These are phyloP conservation scores for Nicotiana paniculata DNA, from an alignment of 257 asterid species.

Conservation along the genomic window DNA sequence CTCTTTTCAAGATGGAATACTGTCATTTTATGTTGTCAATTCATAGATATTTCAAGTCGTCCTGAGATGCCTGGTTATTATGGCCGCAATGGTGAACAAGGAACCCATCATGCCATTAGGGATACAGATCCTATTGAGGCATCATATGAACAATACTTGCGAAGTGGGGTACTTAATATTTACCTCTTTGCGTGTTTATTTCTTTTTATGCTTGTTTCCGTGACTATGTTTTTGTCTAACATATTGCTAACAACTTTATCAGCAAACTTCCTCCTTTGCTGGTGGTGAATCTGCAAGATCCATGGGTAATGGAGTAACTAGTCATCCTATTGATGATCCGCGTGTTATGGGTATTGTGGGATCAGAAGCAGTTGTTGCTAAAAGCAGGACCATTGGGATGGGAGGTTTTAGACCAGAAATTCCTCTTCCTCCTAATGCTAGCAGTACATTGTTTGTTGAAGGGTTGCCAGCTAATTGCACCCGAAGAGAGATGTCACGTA, in stretches of 20 bases:
- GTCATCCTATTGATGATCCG: slow-evolving; percentile 47
- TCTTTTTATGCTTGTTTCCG: neutral
- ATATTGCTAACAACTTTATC: slow-evolving; percentile 13
- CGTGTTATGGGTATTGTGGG: slow-evolving; percentile 38
- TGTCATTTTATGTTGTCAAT: neutral
- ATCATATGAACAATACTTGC: slow-evolving; percentile 78
- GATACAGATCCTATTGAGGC: slow-evolving; percentile 71
- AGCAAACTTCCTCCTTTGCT: slow-evolving; percentile 45
- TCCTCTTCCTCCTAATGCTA: slow-evolving; percentile 84
- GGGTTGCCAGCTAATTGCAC: slow-evolving; percentile 50
- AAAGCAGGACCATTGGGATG: slow-evolving; percentile 35
- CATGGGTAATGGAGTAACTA: slow-evolving; percentile 37
- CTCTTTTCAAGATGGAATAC: neutral
- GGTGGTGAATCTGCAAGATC: slow-evolving; percentile 53
- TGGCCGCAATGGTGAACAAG: slow-evolving; percentile 46
- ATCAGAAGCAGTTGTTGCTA: slow-evolving; percentile 39
- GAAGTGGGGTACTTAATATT: slow-evolving; percentile 39
- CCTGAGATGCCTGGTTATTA: slow-evolving; percentile 37
- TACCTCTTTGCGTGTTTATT: slow-evolving; percentile 7
- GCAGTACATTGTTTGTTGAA: slow-evolving; percentile 57
- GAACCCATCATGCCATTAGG: slow-evolving; percentile 38
- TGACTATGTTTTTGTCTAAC: slow-evolving; percentile 8
- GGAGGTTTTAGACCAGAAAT: slow-evolving; percentile 48
- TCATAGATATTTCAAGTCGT: slow-evolving; percentile 54
- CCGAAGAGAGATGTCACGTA: slow-evolving; percentile 86